phyloP scores from a whole-genome alignment of 2,329 filamentous ascomycete species.

The Leptographium lundbergii region DNA sequence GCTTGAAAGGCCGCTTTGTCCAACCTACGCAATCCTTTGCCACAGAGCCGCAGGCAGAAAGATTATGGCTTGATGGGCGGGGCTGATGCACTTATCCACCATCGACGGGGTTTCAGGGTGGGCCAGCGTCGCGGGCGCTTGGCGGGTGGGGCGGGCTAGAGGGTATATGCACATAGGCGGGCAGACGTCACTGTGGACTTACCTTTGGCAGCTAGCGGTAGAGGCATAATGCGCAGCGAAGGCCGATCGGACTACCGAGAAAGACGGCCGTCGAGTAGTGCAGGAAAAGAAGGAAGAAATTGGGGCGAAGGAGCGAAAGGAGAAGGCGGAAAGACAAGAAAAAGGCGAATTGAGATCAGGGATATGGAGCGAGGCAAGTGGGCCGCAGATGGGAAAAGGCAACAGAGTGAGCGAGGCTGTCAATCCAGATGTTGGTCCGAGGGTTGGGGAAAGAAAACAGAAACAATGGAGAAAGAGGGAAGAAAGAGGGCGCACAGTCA shows the following conservation, averaged over 20 bases:
- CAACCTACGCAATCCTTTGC: constrained; percentile 2
- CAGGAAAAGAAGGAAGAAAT: no score
- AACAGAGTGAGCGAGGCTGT: background rate
- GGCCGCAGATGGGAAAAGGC: no score
- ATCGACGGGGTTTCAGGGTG: background rate
- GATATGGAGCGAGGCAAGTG: no score
- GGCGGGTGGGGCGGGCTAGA: background rate
- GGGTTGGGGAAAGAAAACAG: background rate
- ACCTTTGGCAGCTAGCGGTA: constrained; percentile 26
- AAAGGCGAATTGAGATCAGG: no score
- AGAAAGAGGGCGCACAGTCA: background rate
- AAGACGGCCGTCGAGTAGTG: background rate
- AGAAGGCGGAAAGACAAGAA: no score
- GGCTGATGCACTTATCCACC: background rate
- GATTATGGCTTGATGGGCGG: background rate
- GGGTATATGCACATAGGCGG: constrained; percentile 1
- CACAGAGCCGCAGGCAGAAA: constrained; percentile 1
- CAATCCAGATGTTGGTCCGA: background rate
- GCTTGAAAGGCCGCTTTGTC: background rate
- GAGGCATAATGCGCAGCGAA: constrained; percentile 17
- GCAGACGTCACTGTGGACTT: constrained; percentile 20
- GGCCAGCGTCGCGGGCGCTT: constrained; percentile 1
- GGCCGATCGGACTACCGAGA: background rate
- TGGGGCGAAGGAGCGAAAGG: no score
- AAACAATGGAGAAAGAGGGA: background rate